Evolutionary conservation across 2,329 filamentous ascomycete genomes (phyloP).

Genomic region (Berkeleyomyces basicola): DNA sequence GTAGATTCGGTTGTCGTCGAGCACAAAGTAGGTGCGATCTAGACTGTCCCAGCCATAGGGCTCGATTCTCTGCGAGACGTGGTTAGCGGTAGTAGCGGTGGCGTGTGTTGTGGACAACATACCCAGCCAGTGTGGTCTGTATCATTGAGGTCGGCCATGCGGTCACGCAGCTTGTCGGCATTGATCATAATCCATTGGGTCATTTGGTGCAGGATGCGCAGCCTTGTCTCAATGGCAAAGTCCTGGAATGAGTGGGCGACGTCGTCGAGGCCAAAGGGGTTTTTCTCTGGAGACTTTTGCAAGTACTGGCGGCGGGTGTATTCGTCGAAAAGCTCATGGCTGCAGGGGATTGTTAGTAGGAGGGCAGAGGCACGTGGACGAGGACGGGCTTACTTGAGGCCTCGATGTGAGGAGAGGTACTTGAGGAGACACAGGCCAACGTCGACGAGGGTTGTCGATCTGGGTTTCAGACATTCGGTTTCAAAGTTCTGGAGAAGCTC

Average conservation of each 20-base stretch:
- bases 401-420: conserved; percentile 83
- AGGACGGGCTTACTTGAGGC: conserved; percentile 56
- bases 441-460: conserved; percentile 57
- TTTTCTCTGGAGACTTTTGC: conserved; percentile 59
- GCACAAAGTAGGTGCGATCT: conserved; percentile 72
- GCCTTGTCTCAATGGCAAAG: conserved; percentile 69
- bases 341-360: conserved; percentile 24
- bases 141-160: conserved; percentile 69
- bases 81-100: background rate
- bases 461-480: conserved; percentile 66
- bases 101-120: conserved; percentile 22
- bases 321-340: conserved; percentile 78
- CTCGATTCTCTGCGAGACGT: conserved; percentile 45
- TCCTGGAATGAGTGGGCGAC: conserved; percentile 56
- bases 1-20: conserved; percentile 90
- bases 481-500: conserved; percentile 54
- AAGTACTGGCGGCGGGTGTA: conserved; percentile 80
- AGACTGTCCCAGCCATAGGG: conserved; percentile 78
- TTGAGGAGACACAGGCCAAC: conserved; percentile 81
- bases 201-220: conserved; percentile 69
- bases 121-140: conserved; percentile 74
- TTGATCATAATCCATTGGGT: conserved; percentile 81
- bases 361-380: background rate
- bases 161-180: conserved; percentile 70
- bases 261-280: conserved; percentile 73